Percentiles rank a stretch among this genome's conserved stretches.
These are phyloP conservation scores for Hsuehochloa calcarea DNA, from an alignment of 176 grass and related monocot species.

Conservation along the genomic window DNA sequence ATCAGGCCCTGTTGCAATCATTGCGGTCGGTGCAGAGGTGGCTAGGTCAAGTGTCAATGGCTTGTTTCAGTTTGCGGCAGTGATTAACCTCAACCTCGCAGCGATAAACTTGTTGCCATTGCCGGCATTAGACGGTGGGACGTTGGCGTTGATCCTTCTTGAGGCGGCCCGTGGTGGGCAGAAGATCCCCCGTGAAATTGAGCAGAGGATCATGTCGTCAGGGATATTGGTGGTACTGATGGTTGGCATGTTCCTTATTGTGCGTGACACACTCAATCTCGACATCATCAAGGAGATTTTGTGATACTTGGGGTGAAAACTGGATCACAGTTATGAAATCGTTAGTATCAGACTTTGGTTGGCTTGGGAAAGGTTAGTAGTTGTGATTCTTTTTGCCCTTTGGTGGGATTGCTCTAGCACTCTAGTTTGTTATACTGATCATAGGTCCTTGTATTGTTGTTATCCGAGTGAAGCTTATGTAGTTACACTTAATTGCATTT, in stretches of 20 bases:
- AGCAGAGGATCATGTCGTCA: constrained; percentile 87
- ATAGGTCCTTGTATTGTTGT: constrained; percentile 38
- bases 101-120: constrained; percentile 81
- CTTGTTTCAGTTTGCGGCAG: constrained; percentile 82
- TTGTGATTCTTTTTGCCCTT: constrained; percentile 27
- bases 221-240: constrained; percentile 89
- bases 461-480: neutral
- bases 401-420: constrained; percentile 32
- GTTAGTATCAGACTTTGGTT: neutral
- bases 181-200: constrained; percentile 89
- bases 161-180: constrained; percentile 82
- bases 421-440: constrained; percentile 38
- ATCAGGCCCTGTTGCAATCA: constrained; percentile 84
- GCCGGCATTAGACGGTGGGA: constrained; percentile 76
- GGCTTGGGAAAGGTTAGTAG: constrained; percentile 14
- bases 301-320: constrained; percentile 39
- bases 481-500: neutral
- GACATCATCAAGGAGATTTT: constrained; percentile 96
- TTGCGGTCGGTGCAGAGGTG: constrained; percentile 81
- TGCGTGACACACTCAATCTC: constrained; percentile 91
- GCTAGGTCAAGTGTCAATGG: constrained; percentile 71
- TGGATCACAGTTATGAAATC: constrained; percentile 10
- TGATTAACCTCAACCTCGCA: constrained; percentile 91
- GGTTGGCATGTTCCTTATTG: constrained; percentile 90
- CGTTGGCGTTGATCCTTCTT: constrained; percentile 71